These are phyloP conservation scores for Aquanectria penicillioides DNA, from an alignment of 2,329 filamentous ascomycete species.

Conservation along the genomic window DNA sequence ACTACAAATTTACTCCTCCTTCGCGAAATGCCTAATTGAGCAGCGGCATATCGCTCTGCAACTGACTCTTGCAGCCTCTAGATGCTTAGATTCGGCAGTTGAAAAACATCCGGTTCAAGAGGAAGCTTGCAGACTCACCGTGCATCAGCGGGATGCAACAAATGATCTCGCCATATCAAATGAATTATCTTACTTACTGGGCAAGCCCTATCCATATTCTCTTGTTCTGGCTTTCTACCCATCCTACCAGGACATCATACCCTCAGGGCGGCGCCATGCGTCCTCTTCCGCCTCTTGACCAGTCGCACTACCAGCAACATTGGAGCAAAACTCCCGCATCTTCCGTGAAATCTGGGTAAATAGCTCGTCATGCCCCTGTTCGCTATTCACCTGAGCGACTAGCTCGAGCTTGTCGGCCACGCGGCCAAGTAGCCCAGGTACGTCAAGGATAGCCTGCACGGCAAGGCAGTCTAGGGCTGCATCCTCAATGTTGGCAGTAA, in stretches of 20 bases:
- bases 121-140: too few relatives aligned
- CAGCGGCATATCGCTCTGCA: too few relatives aligned
- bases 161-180: too few relatives aligned
- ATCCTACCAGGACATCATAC: background rate
- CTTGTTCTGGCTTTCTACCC: too few relatives aligned
- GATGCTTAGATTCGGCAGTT: too few relatives aligned
- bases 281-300: background rate
- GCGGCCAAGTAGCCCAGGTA: background rate
- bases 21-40: too few relatives aligned
- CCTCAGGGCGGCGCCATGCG: background rate
- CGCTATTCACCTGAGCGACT: background rate
- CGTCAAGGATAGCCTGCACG: background rate
- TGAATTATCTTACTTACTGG: too few relatives aligned
- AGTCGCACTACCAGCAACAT: background rate
- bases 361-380: background rate
- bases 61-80: too few relatives aligned
- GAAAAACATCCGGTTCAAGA: too few relatives aligned
- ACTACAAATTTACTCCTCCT: too few relatives aligned
- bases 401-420: background rate
- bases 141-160: too few relatives aligned
- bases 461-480: background rate
- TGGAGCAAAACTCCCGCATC: constrained; percentile 1
- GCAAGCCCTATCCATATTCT: too few relatives aligned
- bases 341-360: background rate
- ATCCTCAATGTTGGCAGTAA: background rate